Evolutionary conservation across 768 basidiomycete species (phyloP), one percentile per base, ranked within the genome.

Genomic region (Chalciporus sphaerocephalus): DNA sequence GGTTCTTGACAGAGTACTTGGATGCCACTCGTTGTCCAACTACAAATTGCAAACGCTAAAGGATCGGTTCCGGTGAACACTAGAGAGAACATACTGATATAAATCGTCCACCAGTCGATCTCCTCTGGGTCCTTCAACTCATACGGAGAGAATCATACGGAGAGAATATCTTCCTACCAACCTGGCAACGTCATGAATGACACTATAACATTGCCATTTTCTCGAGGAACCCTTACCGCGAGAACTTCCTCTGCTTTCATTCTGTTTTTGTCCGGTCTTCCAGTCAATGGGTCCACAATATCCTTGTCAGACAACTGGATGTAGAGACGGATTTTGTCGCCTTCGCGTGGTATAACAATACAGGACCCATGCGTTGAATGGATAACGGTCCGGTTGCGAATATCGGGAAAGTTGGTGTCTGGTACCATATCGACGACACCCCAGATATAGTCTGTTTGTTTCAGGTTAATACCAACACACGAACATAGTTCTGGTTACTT

Each of bases 11-110:
- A 18, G 79, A 78, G 60, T 75, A 89, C 10, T 66, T 69, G 5
- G 82, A 75, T 6, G 86, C 85, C 1, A 89, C 80, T 11, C 86
- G 78, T 56, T 89, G 87, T 2, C 85, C 85, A 46, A 88, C 86
- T 85, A 36, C 15, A 22, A 10, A n/a, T 4, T 13, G 30, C 13
- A 37, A 13, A 32, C 10, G 6, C 34, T 25, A 35, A 42, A 50
- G 44, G 22, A 15, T 27, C 9, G 24, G 10, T 8, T 37, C 11
- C 18, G n/a, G n/a, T n/a, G 5, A 28, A 13, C 35, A 3, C 20
- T 15, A 0, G 34, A 50, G 32, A 43, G 17, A 20, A 40, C 80
- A 17, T 52, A 85, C 84, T 79, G 51, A 75, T 75, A 54, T 87
- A 89, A 18, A 83, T 73, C 2, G 85, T 85, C 79, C 80, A 86